Conservation (phyloP, 2,329 filamentous ascomycete genomes). For the Neopestalotiopsis clavispora region DNA sequence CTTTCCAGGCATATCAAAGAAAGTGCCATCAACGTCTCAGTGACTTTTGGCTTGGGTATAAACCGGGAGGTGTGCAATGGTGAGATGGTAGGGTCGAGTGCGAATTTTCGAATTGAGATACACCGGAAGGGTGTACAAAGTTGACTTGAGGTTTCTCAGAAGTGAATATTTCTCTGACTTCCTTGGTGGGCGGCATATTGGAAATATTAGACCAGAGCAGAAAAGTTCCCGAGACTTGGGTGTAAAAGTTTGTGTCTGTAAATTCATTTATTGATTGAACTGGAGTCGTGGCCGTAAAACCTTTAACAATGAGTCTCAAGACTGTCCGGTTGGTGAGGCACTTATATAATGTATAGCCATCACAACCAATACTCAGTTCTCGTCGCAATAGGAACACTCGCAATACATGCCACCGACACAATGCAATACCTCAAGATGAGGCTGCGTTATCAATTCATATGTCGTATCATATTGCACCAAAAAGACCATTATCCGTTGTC, state of each 20-base stretch:
- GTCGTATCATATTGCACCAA: no score
- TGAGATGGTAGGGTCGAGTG: not conserved
- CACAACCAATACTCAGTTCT: no score
- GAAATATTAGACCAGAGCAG: not conserved
- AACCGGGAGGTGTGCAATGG: conserved; percentile 5
- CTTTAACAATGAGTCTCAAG: no score
- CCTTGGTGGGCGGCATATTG: conserved; percentile 16
- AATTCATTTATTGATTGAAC: no score
- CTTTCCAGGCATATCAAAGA: no score
- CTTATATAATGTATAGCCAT: no score
- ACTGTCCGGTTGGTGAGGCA: no score
- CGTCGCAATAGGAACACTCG: no score
- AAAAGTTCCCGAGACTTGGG: not conserved
- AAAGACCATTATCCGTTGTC: not conserved
- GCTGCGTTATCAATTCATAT: not conserved
- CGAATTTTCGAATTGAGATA: not conserved
- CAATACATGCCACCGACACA: no score
- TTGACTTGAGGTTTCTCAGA: conserved; percentile 18
- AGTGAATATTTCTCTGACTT: conserved; percentile 18
- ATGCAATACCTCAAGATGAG: not conserved
- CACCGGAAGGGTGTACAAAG: conserved; percentile 1
- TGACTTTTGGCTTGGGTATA: conserved; percentile 13
- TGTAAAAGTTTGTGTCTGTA: not conserved
- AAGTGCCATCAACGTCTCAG: no score
- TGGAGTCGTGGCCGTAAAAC: no score